Evolutionary conservation across 176 grass and related monocot species (phyloP).

Genomic region (Secale cereale): DNA sequence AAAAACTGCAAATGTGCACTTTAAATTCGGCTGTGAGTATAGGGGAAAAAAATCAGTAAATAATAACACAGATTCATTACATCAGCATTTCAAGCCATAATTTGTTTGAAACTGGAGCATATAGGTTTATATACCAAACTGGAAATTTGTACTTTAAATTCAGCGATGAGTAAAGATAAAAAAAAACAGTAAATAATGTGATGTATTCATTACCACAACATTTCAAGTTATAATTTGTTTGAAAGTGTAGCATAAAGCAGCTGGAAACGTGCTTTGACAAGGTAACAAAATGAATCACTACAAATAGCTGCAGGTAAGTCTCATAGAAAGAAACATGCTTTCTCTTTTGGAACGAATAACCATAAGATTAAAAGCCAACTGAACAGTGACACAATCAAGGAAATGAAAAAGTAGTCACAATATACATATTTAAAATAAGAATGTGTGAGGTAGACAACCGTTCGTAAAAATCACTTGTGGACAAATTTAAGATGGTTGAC

Average conservation of each 20-base stretch:
- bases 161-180: neutral
- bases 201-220: neutral
- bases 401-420: neutral
- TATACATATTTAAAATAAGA: neutral
- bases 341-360: neutral
- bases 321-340: slow-evolving; percentile 5
- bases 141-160: neutral
- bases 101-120: neutral
- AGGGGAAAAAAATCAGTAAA: neutral
- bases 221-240: neutral
- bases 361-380: neutral
- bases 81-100: neutral
- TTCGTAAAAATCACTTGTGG: slow-evolving; percentile 5
- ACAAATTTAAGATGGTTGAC: neutral
- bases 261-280: neutral
- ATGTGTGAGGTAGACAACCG: neutral
- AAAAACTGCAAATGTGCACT: neutral
- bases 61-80: neutral
- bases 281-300: neutral
- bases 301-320: neutral
- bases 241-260: neutral
- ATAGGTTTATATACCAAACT: neutral
- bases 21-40: neutral
- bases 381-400: neutral
- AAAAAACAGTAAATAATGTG: neutral